These are phyloP conservation scores for Fusarium illudens DNA, from an alignment of 2,329 filamentous ascomycete species.

Conservation along the genomic window DNA sequence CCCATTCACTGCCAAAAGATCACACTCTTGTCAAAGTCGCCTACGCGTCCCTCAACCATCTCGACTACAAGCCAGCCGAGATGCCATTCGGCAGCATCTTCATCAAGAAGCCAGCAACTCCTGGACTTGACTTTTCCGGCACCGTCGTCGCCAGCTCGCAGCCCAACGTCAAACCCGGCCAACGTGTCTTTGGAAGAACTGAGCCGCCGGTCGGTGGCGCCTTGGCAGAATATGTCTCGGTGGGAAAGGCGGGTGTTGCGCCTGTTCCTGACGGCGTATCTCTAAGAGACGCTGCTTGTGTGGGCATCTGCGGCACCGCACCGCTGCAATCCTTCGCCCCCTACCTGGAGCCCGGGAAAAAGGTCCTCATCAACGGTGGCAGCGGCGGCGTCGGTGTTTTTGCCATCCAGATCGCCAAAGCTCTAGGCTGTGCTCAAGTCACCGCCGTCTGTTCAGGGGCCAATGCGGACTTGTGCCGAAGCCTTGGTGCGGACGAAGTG, in stretches of 20 bases:
- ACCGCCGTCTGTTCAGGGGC: constrained; percentile 13
- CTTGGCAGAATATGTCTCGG: constrained; percentile 28
- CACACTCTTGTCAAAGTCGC: constrained; percentile 26
- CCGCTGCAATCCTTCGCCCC: constrained; percentile 13
- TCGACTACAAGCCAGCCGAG: constrained; percentile 31
- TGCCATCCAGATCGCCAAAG: constrained; percentile 27
- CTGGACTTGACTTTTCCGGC: constrained; percentile 33
- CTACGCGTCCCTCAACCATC: constrained; percentile 34
- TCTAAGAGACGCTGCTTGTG: constrained; percentile 14
- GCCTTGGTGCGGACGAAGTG: constrained; percentile 11
- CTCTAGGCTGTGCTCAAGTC: constrained; percentile 12
- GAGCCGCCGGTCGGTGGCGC: constrained; percentile 13
- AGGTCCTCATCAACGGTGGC: constrained; percentile 24
- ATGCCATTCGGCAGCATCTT: constrained; percentile 20
- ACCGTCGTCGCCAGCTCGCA: constrained; percentile 12
- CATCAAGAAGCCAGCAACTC: constrained; percentile 20
- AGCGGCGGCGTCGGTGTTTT: constrained; percentile 32
- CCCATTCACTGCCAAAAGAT: background rate
- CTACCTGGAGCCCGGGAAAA: background rate
- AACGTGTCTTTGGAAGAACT: constrained; percentile 25
- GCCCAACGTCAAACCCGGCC: background rate
- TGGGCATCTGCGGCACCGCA: constrained; percentile 26
- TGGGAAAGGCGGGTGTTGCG: constrained; percentile 10
- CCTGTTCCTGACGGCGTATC: background rate
- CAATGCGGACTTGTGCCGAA: constrained; percentile 7